Evolutionary conservation across 1,284 basidiomycete species (phyloP), one percentile per base, ranked within the genome.

Genomic region (Stygiomarasmius scandens): DNA sequence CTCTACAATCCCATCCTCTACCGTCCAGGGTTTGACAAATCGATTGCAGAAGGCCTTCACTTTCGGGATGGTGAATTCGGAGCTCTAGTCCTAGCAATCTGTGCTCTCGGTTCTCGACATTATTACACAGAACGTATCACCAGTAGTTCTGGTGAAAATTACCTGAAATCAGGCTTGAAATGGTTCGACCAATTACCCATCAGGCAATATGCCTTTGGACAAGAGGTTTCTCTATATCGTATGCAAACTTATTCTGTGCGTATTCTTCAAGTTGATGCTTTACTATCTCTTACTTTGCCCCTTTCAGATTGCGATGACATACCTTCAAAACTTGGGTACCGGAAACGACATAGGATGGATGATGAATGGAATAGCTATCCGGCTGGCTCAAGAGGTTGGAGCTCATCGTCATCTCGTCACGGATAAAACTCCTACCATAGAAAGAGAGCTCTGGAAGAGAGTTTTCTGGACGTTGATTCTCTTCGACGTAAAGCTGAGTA

Each of bases 321-420:
- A 60, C 77, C 53, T 86, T 78, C 61, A 63, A n/a, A 8, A 9
- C 16, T 19, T 41, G n/a, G 38, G 24, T 46, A 27, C 86, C 1
- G 81, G 84, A 0, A 85, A 85, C 0, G 87, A 90, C 54, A 80
- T 86, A 3, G 84, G 82, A 51, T 92, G 90, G 90, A 81, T 86
- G 1, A 74, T 88, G 50, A 80, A 85, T 12, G 90, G 90, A 4
- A 77, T 77, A 0, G 81, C 87, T 11, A 79, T 92, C 34, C 81
- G 89, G 10, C 72, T 87, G 6, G 87, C 87, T 0, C 84, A 87
- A 60, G 86, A 89, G 59, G 81, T 87, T 0, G 87, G 86, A n/a
- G 85, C 83, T 2, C 87, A 89, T 63, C 70, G 84, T 41, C 38
- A 19, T 41, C n/a, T 19, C 16, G 38, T 41, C 8, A 41, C 16